Evolutionary conservation across 2,329 filamentous ascomycete genomes (phyloP).

Genomic region (Acrocalymma vagum): DNA sequence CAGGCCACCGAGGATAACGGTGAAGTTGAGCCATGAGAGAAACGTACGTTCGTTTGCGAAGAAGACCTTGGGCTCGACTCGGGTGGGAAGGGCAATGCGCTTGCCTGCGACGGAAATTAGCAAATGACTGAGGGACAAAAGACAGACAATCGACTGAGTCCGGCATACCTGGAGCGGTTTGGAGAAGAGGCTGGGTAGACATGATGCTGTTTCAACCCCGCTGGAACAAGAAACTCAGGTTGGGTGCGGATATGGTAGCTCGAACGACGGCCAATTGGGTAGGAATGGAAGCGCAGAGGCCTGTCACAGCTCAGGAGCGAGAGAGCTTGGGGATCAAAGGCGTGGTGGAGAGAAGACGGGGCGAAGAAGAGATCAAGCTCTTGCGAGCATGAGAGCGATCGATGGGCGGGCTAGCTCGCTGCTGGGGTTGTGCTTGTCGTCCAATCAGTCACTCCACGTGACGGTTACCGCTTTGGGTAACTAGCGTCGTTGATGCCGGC

Average conservation of each 20-base stretch:
- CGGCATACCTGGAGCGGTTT: conserved; percentile 83
- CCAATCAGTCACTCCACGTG: conserved; percentile 40
- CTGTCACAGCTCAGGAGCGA: conserved; percentile 18
- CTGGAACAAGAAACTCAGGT: conserved; percentile 19
- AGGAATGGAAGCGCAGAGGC: conserved; percentile 2
- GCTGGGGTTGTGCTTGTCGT: conserved; percentile 12
- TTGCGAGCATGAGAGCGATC: conserved; percentile 3
- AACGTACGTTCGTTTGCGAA: conserved; percentile 99
- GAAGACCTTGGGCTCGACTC: conserved; percentile 99
- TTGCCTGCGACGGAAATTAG: conserved; percentile 71
- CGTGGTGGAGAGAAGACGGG: conserved; percentile 11
- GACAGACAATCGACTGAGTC: conserved; percentile 3
- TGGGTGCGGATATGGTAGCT: conserved; percentile 8
- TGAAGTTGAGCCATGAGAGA: conserved; percentile 99
- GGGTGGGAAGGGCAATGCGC: conserved; percentile 95
- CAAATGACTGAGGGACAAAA: neutral
- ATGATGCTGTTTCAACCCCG: conserved; percentile 62
- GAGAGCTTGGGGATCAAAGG: conserved; percentile 5
- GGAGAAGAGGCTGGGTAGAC: conserved; percentile 96
- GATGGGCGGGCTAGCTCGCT: conserved; percentile 19
- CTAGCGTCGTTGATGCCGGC: conserved; percentile 1
- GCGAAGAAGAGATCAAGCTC: conserved; percentile 21
- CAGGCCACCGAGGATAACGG: conserved; percentile 94
- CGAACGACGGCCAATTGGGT: conserved; percentile 15
- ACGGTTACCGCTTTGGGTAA: conserved; percentile 11